phyloP scores from a whole-genome alignment of 2,329 filamentous ascomycete genomes.

The Chrysosporium keratinophilum region DNA sequence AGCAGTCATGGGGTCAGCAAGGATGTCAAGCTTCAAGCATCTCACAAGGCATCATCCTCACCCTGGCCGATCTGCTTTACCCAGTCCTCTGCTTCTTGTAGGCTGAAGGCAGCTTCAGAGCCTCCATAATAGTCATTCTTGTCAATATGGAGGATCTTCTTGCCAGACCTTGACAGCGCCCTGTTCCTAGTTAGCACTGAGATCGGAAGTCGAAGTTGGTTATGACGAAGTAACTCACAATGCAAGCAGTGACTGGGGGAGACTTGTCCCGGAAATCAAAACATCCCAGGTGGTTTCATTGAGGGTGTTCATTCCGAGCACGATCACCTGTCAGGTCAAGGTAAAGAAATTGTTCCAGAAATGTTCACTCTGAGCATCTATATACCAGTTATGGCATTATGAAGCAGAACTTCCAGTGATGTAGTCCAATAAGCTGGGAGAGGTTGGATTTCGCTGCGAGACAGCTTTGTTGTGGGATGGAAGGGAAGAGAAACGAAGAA shows the following conservation, averaged over 20 bases:
- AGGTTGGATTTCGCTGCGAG: not conserved
- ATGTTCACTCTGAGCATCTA: not conserved
- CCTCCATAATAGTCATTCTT: constrained; percentile 81
- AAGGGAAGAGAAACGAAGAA: constrained; percentile 1
- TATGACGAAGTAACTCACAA: constrained; percentile 44
- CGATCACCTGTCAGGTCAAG: not conserved
- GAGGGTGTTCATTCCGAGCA: constrained; percentile 57
- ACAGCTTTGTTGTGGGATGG: not conserved
- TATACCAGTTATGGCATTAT: not conserved
- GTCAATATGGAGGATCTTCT: constrained; percentile 85
- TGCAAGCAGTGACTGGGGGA: constrained; percentile 69
- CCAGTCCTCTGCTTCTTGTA: constrained; percentile 74
- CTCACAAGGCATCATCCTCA: constrained; percentile 19
- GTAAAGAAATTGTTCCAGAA: not conserved
- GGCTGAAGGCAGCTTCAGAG: constrained; percentile 70
- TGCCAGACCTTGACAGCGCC: constrained; percentile 81
- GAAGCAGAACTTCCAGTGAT: not conserved
- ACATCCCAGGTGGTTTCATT: constrained; percentile 68
- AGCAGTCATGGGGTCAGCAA: constrained; percentile 20
- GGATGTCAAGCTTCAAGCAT: constrained; percentile 6
- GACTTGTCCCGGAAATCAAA: constrained; percentile 65
- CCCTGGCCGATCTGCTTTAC: constrained; percentile 39
- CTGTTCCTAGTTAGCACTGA: constrained; percentile 42
- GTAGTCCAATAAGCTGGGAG: not conserved
- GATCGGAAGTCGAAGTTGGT: not conserved